A percentile compares a stretch with the other conserved stretches of the same genome.
Evolutionary conservation across 257 asterid genomes (phyloP).

Genomic region (Solanum tarapatanum): DNA sequence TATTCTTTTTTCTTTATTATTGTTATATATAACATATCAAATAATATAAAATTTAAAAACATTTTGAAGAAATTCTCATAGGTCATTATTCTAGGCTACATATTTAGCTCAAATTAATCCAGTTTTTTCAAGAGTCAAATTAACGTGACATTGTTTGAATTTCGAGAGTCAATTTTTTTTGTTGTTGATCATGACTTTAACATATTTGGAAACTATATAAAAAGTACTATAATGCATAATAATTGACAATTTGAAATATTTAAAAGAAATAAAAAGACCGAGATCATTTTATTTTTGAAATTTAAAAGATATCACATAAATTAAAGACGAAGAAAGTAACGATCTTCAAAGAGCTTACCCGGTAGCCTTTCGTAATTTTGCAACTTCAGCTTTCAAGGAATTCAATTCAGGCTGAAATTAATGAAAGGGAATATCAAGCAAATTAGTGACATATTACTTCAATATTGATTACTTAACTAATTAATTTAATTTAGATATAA

Average conservation of each 20-base stretch:
- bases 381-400: constrained; percentile 43
- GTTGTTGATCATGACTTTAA: neutral
- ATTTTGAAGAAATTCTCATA: too few relatives aligned
- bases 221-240: too few relatives aligned
- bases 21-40: neutral
- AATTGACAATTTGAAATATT: neutral
- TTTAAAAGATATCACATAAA: neutral
- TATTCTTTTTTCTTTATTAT: too few relatives aligned
- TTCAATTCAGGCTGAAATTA: constrained; percentile 21
- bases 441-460: neutral
- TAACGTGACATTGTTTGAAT: neutral
- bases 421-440: constrained; percentile 14
- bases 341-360: constrained; percentile 17
- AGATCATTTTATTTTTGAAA: neutral
- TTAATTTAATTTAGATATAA: neutral
- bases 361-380: constrained; percentile 31
- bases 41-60: too few relatives aligned
- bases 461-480: neutral
- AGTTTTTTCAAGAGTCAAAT: neutral
- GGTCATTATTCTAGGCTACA: neutral
- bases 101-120: neutral
- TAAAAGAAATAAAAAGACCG: neutral
- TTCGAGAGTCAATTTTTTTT: neutral
- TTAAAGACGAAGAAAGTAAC: neutral
- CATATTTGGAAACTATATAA: neutral